A percentile compares a stretch with the other conserved stretches of the same genome.
These are phyloP conservation scores for Microbotryum scabiosae DNA, from an alignment of 1,284 basidiomycete genomes.

Conservation along the genomic window DNA sequence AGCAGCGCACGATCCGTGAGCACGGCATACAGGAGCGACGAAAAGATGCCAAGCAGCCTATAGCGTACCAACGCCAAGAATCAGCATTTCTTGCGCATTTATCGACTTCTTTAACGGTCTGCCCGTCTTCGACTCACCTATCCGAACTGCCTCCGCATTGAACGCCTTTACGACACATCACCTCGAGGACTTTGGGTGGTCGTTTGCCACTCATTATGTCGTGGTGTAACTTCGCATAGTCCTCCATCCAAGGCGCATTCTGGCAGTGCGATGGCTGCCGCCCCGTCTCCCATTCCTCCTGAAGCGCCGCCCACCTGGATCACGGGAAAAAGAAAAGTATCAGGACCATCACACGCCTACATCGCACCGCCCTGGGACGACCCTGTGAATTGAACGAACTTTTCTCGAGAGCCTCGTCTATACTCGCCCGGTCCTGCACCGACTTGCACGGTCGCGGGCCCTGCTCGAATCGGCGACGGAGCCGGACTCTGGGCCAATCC, in stretches of 20 bases:
- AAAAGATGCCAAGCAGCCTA: constrained; percentile 18
- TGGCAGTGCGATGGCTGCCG: constrained; percentile 11
- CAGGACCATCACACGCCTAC: neutral
- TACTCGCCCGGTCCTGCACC: too few species aligned
- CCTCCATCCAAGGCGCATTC: constrained; percentile 8
- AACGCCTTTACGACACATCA: constrained; percentile 3
- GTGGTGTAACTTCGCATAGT: constrained; percentile 11
- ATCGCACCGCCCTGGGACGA: neutral
- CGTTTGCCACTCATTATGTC: constrained; percentile 8
- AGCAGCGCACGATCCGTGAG: constrained; percentile 23
- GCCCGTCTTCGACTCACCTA: neutral
- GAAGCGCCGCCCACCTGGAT: neutral
- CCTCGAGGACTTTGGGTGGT: constrained; percentile 1
- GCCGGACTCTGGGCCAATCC: too few species aligned
- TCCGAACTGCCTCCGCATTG: constrained; percentile 23
- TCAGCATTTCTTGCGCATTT: too few species aligned
- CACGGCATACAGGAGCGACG: constrained; percentile 22
- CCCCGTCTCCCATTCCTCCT: constrained; percentile 10
- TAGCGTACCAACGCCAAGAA: too few species aligned
- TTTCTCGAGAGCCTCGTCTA: too few species aligned
- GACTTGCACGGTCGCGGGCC: too few species aligned
- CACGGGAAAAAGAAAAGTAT: too few species aligned
- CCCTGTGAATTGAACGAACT: constrained; percentile 6
- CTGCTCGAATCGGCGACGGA: too few species aligned
- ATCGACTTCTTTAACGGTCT: too few species aligned